phyloP scores from a whole-genome alignment of 352 stramenopile species.

The Phytophthora pinifolia region DNA sequence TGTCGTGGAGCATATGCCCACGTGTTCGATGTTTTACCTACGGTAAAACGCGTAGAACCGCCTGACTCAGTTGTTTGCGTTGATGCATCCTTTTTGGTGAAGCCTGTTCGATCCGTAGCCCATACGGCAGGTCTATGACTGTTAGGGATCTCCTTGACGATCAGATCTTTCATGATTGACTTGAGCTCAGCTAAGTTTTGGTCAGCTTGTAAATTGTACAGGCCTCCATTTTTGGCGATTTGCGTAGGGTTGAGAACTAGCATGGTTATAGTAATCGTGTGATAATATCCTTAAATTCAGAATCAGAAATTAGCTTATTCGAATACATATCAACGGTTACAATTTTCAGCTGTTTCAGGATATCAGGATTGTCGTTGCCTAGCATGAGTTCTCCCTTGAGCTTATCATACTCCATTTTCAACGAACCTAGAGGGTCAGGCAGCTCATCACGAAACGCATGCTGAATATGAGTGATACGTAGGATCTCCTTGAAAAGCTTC shows the following conservation, averaged over 20 bases:
- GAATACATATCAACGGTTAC: conserved; percentile 8
- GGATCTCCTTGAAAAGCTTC: neutral
- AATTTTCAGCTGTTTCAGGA: conserved; percentile 10
- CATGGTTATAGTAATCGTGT: neutral
- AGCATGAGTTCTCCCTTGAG: conserved; percentile 10
- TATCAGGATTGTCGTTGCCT: conserved; percentile 13
- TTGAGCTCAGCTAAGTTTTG: too few relatives aligned
- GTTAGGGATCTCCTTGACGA: too few relatives aligned
- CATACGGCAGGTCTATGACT: too few relatives aligned
- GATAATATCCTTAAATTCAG: conserved; percentile 10
- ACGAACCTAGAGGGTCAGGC: neutral
- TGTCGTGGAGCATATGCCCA: too few relatives aligned
- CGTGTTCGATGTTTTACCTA: too few relatives aligned
- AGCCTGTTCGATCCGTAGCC: too few relatives aligned
- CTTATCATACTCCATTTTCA: conserved; percentile 12
- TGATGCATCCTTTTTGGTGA: too few relatives aligned
- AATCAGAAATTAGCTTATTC: conserved; percentile 4
- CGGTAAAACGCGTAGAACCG: too few relatives aligned
- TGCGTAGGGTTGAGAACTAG: neutral
- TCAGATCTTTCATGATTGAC: too few relatives aligned
- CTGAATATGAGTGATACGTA: neutral
- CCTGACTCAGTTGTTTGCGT: too few relatives aligned
- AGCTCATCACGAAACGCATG: neutral
- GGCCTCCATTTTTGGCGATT: neutral
- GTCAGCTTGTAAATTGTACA: conserved; percentile 7